phyloP scores from a whole-genome alignment of 2,329 filamentous ascomycete genomes.

The Aspergillus thermomutatus region DNA sequence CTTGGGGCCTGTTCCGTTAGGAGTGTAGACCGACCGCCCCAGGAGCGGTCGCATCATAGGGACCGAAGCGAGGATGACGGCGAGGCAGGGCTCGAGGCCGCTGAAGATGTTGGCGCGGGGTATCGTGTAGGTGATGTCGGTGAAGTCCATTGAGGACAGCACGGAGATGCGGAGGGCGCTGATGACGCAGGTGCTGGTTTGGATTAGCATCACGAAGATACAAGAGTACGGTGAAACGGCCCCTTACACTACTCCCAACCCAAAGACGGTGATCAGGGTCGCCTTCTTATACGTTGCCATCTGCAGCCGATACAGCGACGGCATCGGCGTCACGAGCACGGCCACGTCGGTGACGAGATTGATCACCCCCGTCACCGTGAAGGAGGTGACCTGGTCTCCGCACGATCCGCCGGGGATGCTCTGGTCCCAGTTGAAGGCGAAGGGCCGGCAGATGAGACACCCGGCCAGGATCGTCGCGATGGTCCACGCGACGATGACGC shows the following conservation, averaged over 20 bases:
- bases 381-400: conserved; percentile 19
- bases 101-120: conserved; percentile 36
- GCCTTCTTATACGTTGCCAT: conserved; percentile 23
- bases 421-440: conserved; percentile 25
- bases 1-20: conserved; percentile 15
- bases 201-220: neutral
- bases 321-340: conserved; percentile 22
- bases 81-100: conserved; percentile 39
- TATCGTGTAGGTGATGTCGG: conserved; percentile 34
- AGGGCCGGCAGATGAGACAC: conserved; percentile 20
- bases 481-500: conserved; percentile 18
- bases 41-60: conserved; percentile 42
- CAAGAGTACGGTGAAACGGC: neutral
- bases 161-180: conserved; percentile 34
- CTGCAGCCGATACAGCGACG: conserved; percentile 17
- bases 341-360: conserved; percentile 24
- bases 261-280: conserved; percentile 20
- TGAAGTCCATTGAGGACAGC: conserved; percentile 33
- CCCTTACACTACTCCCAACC: conserved; percentile 22
- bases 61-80: conserved; percentile 39
- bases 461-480: conserved; percentile 26
- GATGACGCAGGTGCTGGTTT: conserved; percentile 33
- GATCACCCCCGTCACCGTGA: conserved; percentile 18
- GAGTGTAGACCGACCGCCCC: conserved; percentile 16
- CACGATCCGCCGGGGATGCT: conserved; percentile 20